Base-by-base conservation (phyloP, 2,329 filamentous ascomycete genomes). In the Fusarium temperatum region DNA sequence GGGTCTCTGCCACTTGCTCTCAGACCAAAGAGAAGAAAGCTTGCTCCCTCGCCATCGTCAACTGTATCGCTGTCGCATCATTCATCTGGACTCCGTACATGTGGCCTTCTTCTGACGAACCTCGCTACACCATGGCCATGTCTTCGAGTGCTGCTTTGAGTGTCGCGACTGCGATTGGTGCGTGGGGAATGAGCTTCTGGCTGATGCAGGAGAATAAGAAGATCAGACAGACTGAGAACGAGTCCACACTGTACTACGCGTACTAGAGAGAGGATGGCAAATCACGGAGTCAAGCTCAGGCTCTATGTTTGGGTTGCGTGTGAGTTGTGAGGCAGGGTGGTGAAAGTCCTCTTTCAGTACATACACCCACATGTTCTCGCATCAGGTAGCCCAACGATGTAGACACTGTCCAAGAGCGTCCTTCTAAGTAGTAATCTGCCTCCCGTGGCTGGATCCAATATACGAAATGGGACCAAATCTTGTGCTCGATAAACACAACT, bases 1-100 rank as follows among this genome's bases (percentile, higher is more conserved):
- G 85, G 85, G 80, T 81, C 1, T 80, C 80, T 0, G 79, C 78
- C 3, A 82, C 82, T 0, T 81, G 84, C 28, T 84, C 83, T 1
- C 85, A 87, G 68, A 85, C 84, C 0, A 82, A 84, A 8, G 85
- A 87, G 73, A 86, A 87, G 78, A 86, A 84, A 58, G 51, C 72
- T 0, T 74, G 73, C 1, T 63, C 72, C 0, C 53, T 74, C 0
- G 72, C 72, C 1, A 75, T 75, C 82, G 71, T 73, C 38, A 76
- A 73, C 15, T 75, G 64, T 17, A 58, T 77, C 14, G 70, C 69
- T 3, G 73, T 39, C 26, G 53, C 57, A 50, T 75, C 36, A 1
- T 74, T 26, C 1, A 71, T 74, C 9, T 74, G 70, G 42, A 75
- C 72, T 3, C 72, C 72, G 0, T 74, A 75, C 22, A 50, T 74